These are phyloP conservation scores for Rhypophila decipiens DNA, from an alignment of 495 filamentous ascomycete genomes.

Conservation along the genomic window DNA sequence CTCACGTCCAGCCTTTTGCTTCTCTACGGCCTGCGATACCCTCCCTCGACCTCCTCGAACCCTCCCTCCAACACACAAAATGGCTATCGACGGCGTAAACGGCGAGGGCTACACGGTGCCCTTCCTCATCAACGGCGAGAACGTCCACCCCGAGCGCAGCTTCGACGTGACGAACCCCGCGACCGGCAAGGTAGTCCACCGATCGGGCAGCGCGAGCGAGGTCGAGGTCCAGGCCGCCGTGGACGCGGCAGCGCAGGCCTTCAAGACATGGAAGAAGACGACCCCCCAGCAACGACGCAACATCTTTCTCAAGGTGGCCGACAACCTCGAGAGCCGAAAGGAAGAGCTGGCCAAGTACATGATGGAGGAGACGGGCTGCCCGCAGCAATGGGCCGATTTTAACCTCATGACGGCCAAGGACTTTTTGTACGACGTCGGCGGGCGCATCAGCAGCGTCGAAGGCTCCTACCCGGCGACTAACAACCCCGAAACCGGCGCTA, in stretches of 20 bases:
- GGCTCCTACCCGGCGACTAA: conserved; percentile 54
- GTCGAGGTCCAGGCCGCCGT: conserved; percentile 57
- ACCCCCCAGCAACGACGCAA: conserved; percentile 58
- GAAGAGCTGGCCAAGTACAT: conserved; percentile 60
- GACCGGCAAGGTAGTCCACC: conserved; percentile 54
- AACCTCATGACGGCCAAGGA: conserved; percentile 56
- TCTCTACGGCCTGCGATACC: neutral
- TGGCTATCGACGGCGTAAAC: conserved; percentile 5
- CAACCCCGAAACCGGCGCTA: conserved; percentile 51
- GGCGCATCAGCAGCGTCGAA: conserved; percentile 52
- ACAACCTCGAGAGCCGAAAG: conserved; percentile 55
- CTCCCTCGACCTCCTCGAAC: neutral
- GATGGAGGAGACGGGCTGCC: conserved; percentile 62
- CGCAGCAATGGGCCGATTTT: conserved; percentile 48
- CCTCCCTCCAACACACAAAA: neutral
- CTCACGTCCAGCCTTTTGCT: neutral
- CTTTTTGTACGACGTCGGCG: conserved; percentile 65
- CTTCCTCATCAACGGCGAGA: conserved; percentile 68
- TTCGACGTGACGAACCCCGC: conserved; percentile 64
- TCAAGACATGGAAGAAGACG: conserved; percentile 62
- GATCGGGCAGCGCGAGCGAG: conserved; percentile 55
- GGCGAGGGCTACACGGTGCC: conserved; percentile 43
- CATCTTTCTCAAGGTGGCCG: conserved; percentile 65
- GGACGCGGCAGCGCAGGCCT: conserved; percentile 59
- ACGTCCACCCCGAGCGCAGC: conserved; percentile 50